Evolutionary conservation across 1,284 basidiomycete genomes (phyloP).

Genomic region (Apiotrichum sp.): DNA sequence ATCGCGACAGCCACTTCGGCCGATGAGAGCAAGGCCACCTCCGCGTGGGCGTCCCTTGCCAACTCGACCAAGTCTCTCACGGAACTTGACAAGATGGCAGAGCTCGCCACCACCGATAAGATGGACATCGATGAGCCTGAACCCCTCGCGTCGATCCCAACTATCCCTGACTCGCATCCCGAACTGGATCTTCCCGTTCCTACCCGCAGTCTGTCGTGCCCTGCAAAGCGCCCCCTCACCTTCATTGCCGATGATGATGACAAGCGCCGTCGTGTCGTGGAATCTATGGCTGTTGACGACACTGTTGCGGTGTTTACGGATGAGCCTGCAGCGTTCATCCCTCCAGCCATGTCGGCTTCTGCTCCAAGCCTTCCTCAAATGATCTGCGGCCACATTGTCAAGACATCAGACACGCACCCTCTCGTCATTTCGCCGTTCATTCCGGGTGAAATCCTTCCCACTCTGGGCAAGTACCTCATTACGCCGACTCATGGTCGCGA

Average conservation of each 20-base stretch:
- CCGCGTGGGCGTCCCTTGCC: slow-evolving; percentile 13
- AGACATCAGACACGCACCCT: slow-evolving; percentile 75
- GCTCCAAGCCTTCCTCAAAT: slow-evolving; percentile 22
- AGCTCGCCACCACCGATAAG: slow-evolving; percentile 22
- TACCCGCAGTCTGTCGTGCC: slow-evolving; percentile 32
- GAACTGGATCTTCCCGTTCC: slow-evolving; percentile 4
- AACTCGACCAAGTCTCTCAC: slow-evolving; percentile 17
- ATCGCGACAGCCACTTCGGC: slow-evolving; percentile 6
- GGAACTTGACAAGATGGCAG: slow-evolving; percentile 30
- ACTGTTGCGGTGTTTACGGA: slow-evolving; percentile 6
- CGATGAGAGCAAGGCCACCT: slow-evolving; percentile 16
- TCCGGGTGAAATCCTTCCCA: slow-evolving; percentile 30
- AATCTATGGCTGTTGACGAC: slow-evolving; percentile 35
- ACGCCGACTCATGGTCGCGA: slow-evolving; percentile 11
- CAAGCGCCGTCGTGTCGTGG: slow-evolving; percentile 36
- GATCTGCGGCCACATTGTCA: slow-evolving; percentile 43
- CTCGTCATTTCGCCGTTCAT: slow-evolving; percentile 60
- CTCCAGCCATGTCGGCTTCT: slow-evolving; percentile 23
- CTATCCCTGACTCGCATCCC: slow-evolving; percentile 9
- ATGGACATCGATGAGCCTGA: slow-evolving; percentile 32
- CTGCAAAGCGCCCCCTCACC: slow-evolving; percentile 29
- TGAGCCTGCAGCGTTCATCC: slow-evolving; percentile 14
- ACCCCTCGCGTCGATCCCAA: slow-evolving; percentile 11
- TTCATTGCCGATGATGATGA: slow-evolving; percentile 34
- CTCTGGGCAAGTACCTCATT: slow-evolving; percentile 30